Evolutionary conservation across 2,329 filamentous ascomycete species (phyloP), one percentile per base, ranked within the genome.

Genomic region (Neurospora sp.): DNA sequence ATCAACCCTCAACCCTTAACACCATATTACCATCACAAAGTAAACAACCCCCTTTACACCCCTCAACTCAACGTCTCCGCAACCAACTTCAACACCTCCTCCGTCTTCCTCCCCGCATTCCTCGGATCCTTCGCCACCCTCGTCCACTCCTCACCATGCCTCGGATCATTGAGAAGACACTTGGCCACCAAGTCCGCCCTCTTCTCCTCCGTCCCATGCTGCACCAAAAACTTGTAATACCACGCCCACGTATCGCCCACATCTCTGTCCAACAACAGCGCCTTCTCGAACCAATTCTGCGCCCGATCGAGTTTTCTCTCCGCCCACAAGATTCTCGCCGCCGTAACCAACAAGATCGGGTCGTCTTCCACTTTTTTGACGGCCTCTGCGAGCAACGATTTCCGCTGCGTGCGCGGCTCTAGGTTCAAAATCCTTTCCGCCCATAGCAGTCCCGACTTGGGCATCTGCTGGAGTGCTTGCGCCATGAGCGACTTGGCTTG

Each of bases 281-380:
- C 96, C 81, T 97, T 97, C 81, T 97, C 93, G 79, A 99, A 99
- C 96, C 96, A 99, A 73, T 89, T 94, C 80, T 94, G 91, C 2
- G 96, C 95, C 80, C 97, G 97, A 75, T 98, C 96, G 33, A 99
- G 85, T 78, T 91, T 90, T 70, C 96, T 87, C 81, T 99, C 96
- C 10, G 88, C 90, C 96, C 96, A 99, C 82, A 99, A 97, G 74
- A 98, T 96, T 23, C 96, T 89, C 6, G 94, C 96, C 13, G 97
- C 93, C 0, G 94, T 94, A 40, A 96, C 91, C 78, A 98, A 96
- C 4, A 99, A 85, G 23, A 90, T 86, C 0, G 96, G 89, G 78
- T 98, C 95, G 77, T 93, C 96, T 78, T 98, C 96, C 6, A 97
- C 93, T 80, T 97, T 96, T 82, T 97, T 96, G 81, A 99, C 97